Evolutionary conservation across 352 stramenopile species (phyloP).

Genomic region (Phytophthora meadii): DNA sequence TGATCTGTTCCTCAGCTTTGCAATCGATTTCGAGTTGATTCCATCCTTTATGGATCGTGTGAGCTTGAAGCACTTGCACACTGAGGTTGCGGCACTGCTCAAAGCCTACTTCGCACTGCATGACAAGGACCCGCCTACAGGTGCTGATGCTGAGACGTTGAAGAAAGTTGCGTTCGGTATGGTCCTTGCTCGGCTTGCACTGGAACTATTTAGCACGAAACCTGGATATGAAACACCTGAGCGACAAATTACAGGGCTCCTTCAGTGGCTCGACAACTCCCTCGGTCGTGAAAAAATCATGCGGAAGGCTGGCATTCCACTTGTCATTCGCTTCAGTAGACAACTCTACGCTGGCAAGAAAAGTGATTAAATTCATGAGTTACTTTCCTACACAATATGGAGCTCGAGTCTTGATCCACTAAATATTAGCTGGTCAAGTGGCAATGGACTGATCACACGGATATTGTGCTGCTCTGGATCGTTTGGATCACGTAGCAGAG

Average conservation of each 20-base stretch:
- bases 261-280: conserved; percentile 86
- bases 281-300: conserved; percentile 72
- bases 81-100: conserved; percentile 60
- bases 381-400: neutral
- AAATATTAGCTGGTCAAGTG: conserved; percentile 39
- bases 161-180: conserved; percentile 81
- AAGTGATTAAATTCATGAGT: neutral
- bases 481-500: conserved; percentile 20
- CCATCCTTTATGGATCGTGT: conserved; percentile 82
- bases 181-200: conserved; percentile 65
- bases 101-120: conserved; percentile 70
- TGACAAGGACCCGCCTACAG: conserved; percentile 55
- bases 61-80: conserved; percentile 76
- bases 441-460: conserved; percentile 32
- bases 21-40: conserved; percentile 85
- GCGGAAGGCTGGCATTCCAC: conserved; percentile 62
- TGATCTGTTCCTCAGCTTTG: conserved; percentile 71
- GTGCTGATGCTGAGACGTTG: conserved; percentile 64
- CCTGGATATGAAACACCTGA: conserved; percentile 75
- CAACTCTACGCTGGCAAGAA: conserved; percentile 64
- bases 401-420: conserved; percentile 41
- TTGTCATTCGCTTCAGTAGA: conserved; percentile 79
- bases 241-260: conserved; percentile 68
- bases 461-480: conserved; percentile 14
- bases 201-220: conserved; percentile 73